A percentile compares a stretch with the other conserved stretches of the same genome.
phyloP scores from a whole-genome alignment of 805 yeast genomes.

The Wickerhamiella australiensis region DNA sequence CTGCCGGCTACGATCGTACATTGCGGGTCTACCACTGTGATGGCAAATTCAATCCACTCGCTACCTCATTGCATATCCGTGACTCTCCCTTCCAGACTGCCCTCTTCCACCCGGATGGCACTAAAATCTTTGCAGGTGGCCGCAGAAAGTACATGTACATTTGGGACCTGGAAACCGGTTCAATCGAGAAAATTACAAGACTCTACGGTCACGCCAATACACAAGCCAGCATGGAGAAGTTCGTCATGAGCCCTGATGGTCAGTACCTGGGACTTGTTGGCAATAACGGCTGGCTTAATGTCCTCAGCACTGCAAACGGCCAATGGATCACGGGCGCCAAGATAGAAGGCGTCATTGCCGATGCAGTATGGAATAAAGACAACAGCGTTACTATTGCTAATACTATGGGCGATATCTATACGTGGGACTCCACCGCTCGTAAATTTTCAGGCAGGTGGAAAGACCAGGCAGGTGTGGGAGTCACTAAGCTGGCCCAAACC shows the following conservation, averaged over 20 bases:
- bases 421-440: conserved; percentile 46
- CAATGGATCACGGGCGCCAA: conserved; percentile 81
- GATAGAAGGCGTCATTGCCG: conserved; percentile 75
- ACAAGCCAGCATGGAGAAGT: conserved; percentile 79
- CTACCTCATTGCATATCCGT: conserved; percentile 67
- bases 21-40: conserved; percentile 80
- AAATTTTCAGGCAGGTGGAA: conserved; percentile 58
- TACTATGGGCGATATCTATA: conserved; percentile 80
- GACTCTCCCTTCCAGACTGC: conserved; percentile 75
- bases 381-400: conserved; percentile 48
- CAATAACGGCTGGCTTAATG: conserved; percentile 80
- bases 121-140: conserved; percentile 69
- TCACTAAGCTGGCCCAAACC: conserved; percentile 64
- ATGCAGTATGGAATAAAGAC: conserved; percentile 54
- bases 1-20: conserved; percentile 89
- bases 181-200: conserved; percentile 72
- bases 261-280: conserved; percentile 64
- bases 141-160: conserved; percentile 84
- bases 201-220: conserved; percentile 82
- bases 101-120: conserved; percentile 42
- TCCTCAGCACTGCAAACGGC: conserved; percentile 65
- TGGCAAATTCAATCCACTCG: conserved; percentile 69
- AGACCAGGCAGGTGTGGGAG: conserved; percentile 76
- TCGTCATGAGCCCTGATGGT: conserved; percentile 59
- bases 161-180: conserved; percentile 71